These are phyloP conservation scores for Citrus medica DNA, from an alignment of 345 rosid genomes.

Conservation along the genomic window DNA sequence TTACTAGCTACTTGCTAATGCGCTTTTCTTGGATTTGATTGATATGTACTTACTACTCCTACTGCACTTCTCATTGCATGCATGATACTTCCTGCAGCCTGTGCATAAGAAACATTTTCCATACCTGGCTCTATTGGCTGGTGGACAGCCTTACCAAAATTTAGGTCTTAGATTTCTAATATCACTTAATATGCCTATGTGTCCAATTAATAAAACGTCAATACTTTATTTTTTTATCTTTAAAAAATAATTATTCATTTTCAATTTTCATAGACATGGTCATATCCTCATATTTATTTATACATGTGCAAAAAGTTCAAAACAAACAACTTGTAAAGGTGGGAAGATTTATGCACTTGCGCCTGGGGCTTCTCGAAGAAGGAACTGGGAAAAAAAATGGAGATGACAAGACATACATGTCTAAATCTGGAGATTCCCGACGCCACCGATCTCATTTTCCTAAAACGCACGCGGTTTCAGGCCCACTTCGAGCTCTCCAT, in stretches of 20 bases:
- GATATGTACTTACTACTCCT: neutral
- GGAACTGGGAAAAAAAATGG: slow-evolving; percentile 17
- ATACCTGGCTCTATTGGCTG: no score
- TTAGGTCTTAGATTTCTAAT: no score
- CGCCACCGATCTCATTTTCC: slow-evolving; percentile 47
- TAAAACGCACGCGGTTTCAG: slow-evolving; percentile 64
- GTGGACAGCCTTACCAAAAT: no score
- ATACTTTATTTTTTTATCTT: no score
- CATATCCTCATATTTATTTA: no score
- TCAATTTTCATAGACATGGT: no score
- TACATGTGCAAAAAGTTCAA: no score
- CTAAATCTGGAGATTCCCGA: slow-evolving; percentile 49
- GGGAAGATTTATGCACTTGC: slow-evolving; percentile 7
- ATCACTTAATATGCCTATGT: no score
- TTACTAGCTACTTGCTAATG: neutral
- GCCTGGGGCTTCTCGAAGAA: slow-evolving; percentile 6
- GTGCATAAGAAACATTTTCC: neutral
- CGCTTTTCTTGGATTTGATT: neutral
- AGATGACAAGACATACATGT: slow-evolving; percentile 56
- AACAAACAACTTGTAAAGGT: slow-evolving; percentile 1
- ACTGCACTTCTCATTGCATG: neutral
- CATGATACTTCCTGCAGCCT: neutral
- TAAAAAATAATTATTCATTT: no score
- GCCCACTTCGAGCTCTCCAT: slow-evolving; percentile 66
- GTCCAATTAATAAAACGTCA: no score